Evolutionary conservation across 139 green algal genomes (phyloP), one percentile per base, ranked within the genome.

Genomic region (Micractinium conductrix): DNA sequence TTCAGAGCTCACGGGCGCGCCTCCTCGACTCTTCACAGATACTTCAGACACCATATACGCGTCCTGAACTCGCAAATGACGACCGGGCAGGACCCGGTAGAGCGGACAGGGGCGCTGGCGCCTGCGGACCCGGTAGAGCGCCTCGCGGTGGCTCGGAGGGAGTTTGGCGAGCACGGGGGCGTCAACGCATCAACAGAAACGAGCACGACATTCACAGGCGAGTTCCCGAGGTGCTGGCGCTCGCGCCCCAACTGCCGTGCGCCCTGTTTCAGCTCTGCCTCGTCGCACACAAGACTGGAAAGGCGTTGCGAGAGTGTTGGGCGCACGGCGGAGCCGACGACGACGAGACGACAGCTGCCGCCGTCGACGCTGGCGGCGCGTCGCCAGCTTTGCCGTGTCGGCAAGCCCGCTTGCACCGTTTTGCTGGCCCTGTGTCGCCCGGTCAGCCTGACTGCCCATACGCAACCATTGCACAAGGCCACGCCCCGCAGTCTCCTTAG

Each of bases 201-300:
- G 28, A 84, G 55, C 2, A 92, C 90, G 0, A 93, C 89, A 0
- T 95, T 93, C 55, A 92, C 89, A 43, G 92, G 90, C 92, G 37
- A 16, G 86, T 16, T 24, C n/a, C 6, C 1, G 16, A 43, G 26
- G 14, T 70, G n/a, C 1, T 8, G 63, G 8, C 33, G 58, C 58
- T 67, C 58, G 58, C 4, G 58, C n/a, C n/a, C n/a, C n/a, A n/a
- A 67, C 58, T 22, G 55, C 55, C 55, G 8, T 63, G 28, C 7
- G 28, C 55, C 55, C 55, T 63, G 55, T 16, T 63, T 69, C 21
- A n/a, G 60, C 3, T 14, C 3, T 37, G 30, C 30, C 2, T 14
- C 2, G 14, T n/a, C 24, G 17, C 30, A 8, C 2, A 35, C 2
- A 37, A 38, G n/a, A 3, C 10, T 14, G 63, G n/a, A 70, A 37